These are phyloP conservation scores for Marchantia paleacea DNA, from an alignment of 225 moss, liverwort and hornwort species.

Conservation along the genomic window DNA sequence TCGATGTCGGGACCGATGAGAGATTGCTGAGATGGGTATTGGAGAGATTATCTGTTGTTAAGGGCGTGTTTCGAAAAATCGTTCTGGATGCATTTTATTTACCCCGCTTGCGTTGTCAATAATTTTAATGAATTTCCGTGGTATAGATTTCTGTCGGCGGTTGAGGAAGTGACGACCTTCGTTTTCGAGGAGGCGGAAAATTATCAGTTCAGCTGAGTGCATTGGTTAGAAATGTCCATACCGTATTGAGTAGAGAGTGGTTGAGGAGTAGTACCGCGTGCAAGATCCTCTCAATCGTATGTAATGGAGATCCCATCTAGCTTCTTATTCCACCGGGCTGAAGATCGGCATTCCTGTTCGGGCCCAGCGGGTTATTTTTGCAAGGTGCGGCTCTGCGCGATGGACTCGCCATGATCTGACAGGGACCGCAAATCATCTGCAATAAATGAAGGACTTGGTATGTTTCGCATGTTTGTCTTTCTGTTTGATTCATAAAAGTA, in stretches of 20 bases:
- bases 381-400: not conserved
- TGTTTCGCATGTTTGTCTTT: not conserved
- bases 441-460: constrained; percentile 14
- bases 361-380: not conserved
- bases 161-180: not conserved
- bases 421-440: not conserved
- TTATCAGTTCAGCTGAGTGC: not conserved
- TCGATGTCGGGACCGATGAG: not conserved
- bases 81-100: not conserved
- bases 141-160: not conserved
- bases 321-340: not conserved
- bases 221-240: not conserved
- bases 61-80: not conserved
- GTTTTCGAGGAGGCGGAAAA: not conserved
- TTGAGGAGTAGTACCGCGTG: not conserved
- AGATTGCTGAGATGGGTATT: not conserved
- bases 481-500: not conserved
- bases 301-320: not conserved
- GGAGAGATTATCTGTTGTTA: not conserved
- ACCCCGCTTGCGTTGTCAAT: not conserved
- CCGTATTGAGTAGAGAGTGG: not conserved
- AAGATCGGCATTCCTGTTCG: not conserved
- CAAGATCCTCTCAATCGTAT: not conserved
- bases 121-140: too few relatives aligned
- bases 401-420: not conserved